Conservation (phyloP, 106 monocot genomes). For the Phalaenopsis aphrodite region DNA sequence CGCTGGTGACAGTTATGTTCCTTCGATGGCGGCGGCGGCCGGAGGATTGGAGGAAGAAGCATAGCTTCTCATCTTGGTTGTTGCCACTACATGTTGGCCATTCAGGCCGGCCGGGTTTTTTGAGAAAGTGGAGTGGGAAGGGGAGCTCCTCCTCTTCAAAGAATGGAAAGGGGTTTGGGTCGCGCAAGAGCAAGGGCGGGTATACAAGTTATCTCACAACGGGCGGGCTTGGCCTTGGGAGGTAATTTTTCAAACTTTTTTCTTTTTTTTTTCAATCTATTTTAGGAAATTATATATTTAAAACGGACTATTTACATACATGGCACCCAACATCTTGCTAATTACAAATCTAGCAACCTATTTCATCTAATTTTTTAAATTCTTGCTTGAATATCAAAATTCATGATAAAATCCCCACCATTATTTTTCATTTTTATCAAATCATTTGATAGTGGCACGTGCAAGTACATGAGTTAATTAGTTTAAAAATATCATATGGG, state of each 20-base stretch:
- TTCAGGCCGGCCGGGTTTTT: slow-evolving; percentile 2
- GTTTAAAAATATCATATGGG: too few relatives aligned
- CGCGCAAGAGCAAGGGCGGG: slow-evolving; percentile 30
- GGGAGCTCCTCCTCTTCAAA: slow-evolving; percentile 8
- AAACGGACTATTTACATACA: too few relatives aligned
- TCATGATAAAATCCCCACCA: too few relatives aligned
- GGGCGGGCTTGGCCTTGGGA: slow-evolving; percentile 28
- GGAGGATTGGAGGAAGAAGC: slow-evolving; percentile 9
- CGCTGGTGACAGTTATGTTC: slow-evolving; percentile 14
- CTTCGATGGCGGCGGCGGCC: slow-evolving; percentile 16
- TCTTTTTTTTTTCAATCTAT: background rate
- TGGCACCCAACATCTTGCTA: too few relatives aligned
- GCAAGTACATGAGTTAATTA: too few relatives aligned
- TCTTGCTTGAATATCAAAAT: too few relatives aligned
- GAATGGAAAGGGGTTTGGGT: slow-evolving; percentile 11
- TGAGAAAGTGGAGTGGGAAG: slow-evolving; percentile 16
- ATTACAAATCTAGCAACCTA: too few relatives aligned
- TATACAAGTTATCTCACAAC: slow-evolving; percentile 13
- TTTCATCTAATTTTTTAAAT: too few relatives aligned
- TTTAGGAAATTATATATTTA: background rate
- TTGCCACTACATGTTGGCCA: slow-evolving; percentile 16
- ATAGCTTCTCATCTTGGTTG: slow-evolving; percentile 36
- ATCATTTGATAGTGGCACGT: too few relatives aligned
- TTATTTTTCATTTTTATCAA: too few relatives aligned
- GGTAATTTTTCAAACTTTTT: slow-evolving; percentile 9